Evolutionary conservation across 345 rosid genomes (phyloP), one percentile per base, ranked within the genome.

Genomic region (Excoecaria agallocha): DNA sequence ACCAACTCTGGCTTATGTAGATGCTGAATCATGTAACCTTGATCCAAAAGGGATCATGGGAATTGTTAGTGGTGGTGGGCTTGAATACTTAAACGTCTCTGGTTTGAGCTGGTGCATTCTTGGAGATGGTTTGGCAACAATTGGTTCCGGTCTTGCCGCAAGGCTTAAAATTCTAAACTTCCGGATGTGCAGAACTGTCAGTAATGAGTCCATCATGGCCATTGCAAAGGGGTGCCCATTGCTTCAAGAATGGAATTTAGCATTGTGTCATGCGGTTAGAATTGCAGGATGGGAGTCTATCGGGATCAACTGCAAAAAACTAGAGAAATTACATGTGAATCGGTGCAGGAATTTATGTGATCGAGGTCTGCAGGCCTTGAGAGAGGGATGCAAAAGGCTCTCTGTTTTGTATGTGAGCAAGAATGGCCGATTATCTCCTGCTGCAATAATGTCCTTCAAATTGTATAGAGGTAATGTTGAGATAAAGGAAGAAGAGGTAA

Each of bases 231-330:
- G 96, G 17, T 90, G 93, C 51, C 97, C 89, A 0, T 76, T 85
- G 76, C 92, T 92, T 22, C 63, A 85, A 79, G 97, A 88, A 74
- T 89, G 93, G 92, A 87, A 88, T 79, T 68, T 90, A 82, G 87
- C 93, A 60, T 22, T 85, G 66, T 88, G 97, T 77, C 89, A 85
- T 46, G 89, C 78, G 61, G 84, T 89, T n/a, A 80, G 70, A 76
- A 57, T 87, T 76, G 45, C 61, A 11, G 97, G 97, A 37, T 91
- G 95, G 98, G 79, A 81, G 57, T 83, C 89, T 4, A 71, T 90
- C 13, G 88, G 90, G 70, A 39, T 65, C 38, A 77, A 74, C 78
- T 94, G 97, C 84, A 50, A 77, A 55, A 85, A 74, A 74, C 76
- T 87, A 78, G 75, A 87, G 86, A 87, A 55, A 73, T 95, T 94